These are phyloP conservation scores for Tolypocladium capitatum DNA, from an alignment of 2,329 filamentous ascomycete species.

Conservation along the genomic window DNA sequence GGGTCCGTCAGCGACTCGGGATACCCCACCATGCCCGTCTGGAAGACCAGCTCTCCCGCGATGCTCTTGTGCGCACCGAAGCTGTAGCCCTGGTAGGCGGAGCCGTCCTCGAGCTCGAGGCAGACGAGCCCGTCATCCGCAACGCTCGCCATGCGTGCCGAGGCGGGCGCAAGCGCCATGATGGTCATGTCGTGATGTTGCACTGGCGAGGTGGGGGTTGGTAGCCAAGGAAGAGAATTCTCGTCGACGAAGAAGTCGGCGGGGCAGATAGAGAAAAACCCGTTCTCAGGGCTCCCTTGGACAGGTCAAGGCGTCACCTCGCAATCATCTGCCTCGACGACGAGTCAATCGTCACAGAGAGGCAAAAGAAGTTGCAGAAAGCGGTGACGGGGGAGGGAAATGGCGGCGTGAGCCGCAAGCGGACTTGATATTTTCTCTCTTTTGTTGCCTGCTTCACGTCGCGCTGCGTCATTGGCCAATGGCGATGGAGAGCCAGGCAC, in stretches of 20 bases:
- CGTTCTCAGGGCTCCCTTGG: no score
- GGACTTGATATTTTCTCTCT: no score
- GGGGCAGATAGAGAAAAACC: no score
- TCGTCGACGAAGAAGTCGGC: neutral
- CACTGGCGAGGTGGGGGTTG: neutral
- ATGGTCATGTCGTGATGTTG: slow-evolving; percentile 17
- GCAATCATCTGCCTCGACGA: no score
- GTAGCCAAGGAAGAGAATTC: neutral
- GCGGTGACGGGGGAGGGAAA: no score
- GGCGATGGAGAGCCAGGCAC: no score
- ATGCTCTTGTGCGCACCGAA: slow-evolving; percentile 93
- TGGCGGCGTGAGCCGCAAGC: no score
- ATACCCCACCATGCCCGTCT: slow-evolving; percentile 98
- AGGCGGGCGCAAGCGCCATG: slow-evolving; percentile 38
- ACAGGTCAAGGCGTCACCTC: no score
- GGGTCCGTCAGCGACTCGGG: slow-evolving; percentile 85
- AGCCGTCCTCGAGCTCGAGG: slow-evolving; percentile 87
- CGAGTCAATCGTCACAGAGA: no score
- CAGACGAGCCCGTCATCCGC: slow-evolving; percentile 55
- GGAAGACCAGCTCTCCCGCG: slow-evolving; percentile 94
- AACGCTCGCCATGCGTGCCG: slow-evolving; percentile 40
- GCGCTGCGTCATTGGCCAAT: no score
- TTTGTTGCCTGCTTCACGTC: no score
- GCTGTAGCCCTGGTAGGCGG: slow-evolving; percentile 85
- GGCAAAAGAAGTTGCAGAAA: no score